phyloP scores from a whole-genome alignment of 495 filamentous ascomycete genomes.

The Massariosphaeria phaeospora region DNA sequence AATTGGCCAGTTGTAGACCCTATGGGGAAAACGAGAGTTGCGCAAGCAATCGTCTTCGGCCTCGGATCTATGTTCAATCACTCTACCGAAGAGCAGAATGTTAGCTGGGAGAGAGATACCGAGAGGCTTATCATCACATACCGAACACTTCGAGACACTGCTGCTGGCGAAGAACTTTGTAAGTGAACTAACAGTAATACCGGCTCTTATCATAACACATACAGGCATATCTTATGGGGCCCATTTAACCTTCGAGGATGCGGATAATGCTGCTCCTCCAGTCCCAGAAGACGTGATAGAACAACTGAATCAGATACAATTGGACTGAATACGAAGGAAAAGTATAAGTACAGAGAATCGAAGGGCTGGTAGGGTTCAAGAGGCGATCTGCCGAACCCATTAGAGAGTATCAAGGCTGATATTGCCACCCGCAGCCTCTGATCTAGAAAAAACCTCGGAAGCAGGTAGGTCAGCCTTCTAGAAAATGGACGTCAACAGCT shows the following conservation, averaged over 20 bases:
- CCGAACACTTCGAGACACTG: conserved; percentile 48
- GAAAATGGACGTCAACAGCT: background rate
- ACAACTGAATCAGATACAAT: conserved; percentile 36
- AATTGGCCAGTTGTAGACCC: conserved; percentile 41
- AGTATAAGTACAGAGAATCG: conserved; percentile 15
- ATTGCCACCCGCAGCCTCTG: background rate
- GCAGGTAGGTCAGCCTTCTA: too few species aligned
- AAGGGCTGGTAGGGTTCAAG: background rate
- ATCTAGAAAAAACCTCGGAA: background rate
- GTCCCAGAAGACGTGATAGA: conserved; percentile 27
- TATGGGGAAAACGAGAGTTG: conserved; percentile 25
- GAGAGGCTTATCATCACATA: conserved; percentile 46
- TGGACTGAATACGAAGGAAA: conserved; percentile 11
- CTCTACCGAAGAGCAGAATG: conserved; percentile 47
- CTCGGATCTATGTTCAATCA: conserved; percentile 59
- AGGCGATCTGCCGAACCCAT: background rate
- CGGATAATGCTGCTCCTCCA: conserved; percentile 18
- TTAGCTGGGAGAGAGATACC: conserved; percentile 50
- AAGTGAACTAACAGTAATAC: conserved; percentile 4
- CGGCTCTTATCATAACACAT: too few species aligned
- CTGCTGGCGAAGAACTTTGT: conserved; percentile 51
- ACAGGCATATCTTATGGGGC: conserved; percentile 53
- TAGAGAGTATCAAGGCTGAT: background rate
- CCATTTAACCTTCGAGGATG: conserved; percentile 51
- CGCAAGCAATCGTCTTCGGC: conserved; percentile 53